A percentile compares a stretch with the other conserved stretches of the same genome.
Evolutionary conservation across 495 filamentous ascomycete species (phyloP).

Genomic region (Hypoxylon crocopeplum): DNA sequence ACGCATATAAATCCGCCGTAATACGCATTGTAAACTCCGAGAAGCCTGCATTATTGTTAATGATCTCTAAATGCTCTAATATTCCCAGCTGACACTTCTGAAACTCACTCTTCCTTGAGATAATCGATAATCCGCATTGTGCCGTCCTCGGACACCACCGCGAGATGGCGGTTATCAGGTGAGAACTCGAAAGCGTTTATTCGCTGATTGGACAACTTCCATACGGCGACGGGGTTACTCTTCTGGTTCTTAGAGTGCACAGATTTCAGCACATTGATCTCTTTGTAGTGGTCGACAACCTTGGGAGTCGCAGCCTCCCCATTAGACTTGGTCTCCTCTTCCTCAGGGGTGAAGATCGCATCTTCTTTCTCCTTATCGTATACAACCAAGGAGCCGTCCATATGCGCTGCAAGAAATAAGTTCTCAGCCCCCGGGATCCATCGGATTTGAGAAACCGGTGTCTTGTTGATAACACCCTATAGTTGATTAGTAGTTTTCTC

Average conservation of each 20-base stretch:
- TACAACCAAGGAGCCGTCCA: conserved; percentile 90
- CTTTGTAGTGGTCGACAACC: conserved; percentile 39
- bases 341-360: conserved; percentile 62
- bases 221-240: conserved; percentile 86
- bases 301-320: conserved; percentile 52
- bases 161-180: conserved; percentile 84
- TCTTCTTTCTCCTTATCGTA: conserved; percentile 99
- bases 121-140: conserved; percentile 90
- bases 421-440: conserved; percentile 97
- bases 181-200: conserved; percentile 92
- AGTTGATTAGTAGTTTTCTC: conserved; percentile 11
- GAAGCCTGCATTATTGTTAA: conserved; percentile 59
- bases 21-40: conserved; percentile 87
- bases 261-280: conserved; percentile 77
- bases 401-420: conserved; percentile 89
- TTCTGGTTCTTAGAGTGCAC: conserved; percentile 93
- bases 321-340: conserved; percentile 50
- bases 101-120: conserved; percentile 81
- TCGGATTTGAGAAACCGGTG: conserved; percentile 82
- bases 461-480: conserved; percentile 82
- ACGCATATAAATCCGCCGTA: conserved; percentile 92
- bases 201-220: conserved; percentile 87
- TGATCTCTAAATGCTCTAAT: not conserved
- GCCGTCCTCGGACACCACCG: conserved; percentile 91
- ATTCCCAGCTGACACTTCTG: not conserved